These are phyloP conservation scores for Scenedesmus sp. DNA, from an alignment of 163 green algal genomes.

Conservation along the genomic window DNA sequence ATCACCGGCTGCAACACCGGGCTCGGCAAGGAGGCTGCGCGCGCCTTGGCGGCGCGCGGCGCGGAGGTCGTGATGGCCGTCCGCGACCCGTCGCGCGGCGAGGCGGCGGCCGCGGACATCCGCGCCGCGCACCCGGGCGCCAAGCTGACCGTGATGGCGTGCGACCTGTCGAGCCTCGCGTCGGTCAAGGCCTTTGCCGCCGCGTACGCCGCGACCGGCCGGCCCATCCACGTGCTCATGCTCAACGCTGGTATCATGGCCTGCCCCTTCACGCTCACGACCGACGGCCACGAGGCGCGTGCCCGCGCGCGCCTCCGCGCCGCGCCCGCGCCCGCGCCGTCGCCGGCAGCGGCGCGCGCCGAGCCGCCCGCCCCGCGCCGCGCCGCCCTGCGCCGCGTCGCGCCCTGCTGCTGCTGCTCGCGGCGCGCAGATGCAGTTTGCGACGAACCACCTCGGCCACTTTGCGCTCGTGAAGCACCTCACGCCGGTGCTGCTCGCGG, in stretches of 20 bases:
- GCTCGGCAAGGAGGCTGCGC: slow-evolving; percentile 54
- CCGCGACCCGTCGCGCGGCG: slow-evolving; percentile 43
- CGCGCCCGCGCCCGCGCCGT: no score
- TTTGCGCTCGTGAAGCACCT: slow-evolving; percentile 35
- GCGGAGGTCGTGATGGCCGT: slow-evolving; percentile 59
- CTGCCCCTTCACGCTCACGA: slow-evolving; percentile 40
- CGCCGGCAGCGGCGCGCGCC: no score
- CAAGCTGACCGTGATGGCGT: slow-evolving; percentile 59
- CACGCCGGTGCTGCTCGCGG: slow-evolving; percentile 7
- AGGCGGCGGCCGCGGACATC: slow-evolving; percentile 52
- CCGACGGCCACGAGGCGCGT: slow-evolving; percentile 50
- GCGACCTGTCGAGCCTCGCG: slow-evolving; percentile 59
- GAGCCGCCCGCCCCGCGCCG: no score
- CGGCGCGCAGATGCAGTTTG: slow-evolving; percentile 60
- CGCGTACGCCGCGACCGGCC: slow-evolving; percentile 33
- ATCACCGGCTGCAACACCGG: slow-evolving; percentile 45
- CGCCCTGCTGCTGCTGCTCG: no score
- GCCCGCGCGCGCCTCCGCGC: no score
- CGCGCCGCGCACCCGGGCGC: slow-evolving; percentile 27
- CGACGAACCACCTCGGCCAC: slow-evolving; percentile 56
- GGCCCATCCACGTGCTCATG: slow-evolving; percentile 36
- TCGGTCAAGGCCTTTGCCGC: slow-evolving; percentile 50
- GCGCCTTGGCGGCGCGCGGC: slow-evolving; percentile 52
- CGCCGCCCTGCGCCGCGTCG: no score
- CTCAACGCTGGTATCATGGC: slow-evolving; percentile 55